Base-by-base conservation (phyloP, 2,329 filamentous ascomycete species). In the Domatiomyces globalis region DNA sequence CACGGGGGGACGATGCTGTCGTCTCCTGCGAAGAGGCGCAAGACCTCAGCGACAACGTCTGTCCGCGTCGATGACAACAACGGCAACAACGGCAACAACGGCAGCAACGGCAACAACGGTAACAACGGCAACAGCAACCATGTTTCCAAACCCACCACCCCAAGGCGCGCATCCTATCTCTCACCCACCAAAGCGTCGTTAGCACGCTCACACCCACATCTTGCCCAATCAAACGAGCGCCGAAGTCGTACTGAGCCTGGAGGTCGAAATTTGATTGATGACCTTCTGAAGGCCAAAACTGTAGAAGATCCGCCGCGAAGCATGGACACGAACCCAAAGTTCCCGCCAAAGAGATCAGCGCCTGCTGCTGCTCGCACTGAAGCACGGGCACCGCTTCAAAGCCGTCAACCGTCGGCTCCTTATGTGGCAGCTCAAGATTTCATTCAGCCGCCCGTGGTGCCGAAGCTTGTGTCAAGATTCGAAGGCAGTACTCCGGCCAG, bases 151-250 rank as follows among this genome's bases (percentile, higher is more conserved):
- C 54, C 55, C 4, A 49, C 52, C 2, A 61, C 57, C 15, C 58
- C 56, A 1, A 56, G 53, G 27, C 48, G 58, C 49, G 54, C 57
- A 15, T 62, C 59, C 15, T 62, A 61, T 50, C 51, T 48, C 19
- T 62, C 60, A 9, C 60, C 60, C 3, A 62, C 60, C 7, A 62
- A 61, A 49, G 56, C 59, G 45, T 61, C 58, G 20, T 33, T 62
- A n/a, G 51, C 58, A 39, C 57, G 60, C 25, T 61, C 58, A 22
- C 54, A 62, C 50, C 60, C 60, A 15, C 52, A 56, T 25, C 52
- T 62, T 10, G 42, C 46, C 48, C 50, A 54, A 46, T 48, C 51
- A 27, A 20, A 45, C 12, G 42, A 48, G 25, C 51, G 50, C 43
- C 18, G 43, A 39, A 17, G 49, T n/a, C 19, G 45, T 29, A 50